Evolutionary conservation across 106 monocot genomes (phyloP).

Genomic region (Alisma plantagoaquatica): DNA sequence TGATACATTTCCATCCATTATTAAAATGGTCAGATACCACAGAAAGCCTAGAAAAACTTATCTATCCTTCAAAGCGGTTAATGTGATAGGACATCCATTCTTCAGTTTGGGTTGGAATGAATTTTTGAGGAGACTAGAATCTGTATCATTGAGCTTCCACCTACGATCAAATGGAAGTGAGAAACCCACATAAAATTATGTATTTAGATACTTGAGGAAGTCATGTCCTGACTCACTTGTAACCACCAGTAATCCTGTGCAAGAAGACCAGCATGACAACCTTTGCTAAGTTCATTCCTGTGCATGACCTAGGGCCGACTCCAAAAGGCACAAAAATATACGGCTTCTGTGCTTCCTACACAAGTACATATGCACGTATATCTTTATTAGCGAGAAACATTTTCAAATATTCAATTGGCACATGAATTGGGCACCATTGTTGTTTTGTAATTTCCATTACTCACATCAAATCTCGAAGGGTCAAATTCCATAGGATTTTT

Average conservation of each 20-base stretch:
- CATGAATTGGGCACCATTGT: no score
- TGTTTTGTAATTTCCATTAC: no score
- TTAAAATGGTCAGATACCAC: no score
- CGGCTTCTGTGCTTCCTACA: slow-evolving; percentile 35
- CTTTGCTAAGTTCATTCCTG: slow-evolving; percentile 84
- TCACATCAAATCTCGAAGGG: slow-evolving; percentile 64
- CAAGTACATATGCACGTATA: not conserved
- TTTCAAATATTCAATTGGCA: no score
- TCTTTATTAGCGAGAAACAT: no score
- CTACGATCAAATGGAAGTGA: not conserved
- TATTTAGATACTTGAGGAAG: not conserved
- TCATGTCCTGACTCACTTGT: slow-evolving; percentile 20
- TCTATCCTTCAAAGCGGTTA: not conserved
- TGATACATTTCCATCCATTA: no score
- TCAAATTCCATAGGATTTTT: slow-evolving; percentile 42
- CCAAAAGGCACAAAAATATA: slow-evolving; percentile 66
- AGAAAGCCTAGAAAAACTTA: no score
- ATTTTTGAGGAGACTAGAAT: not conserved
- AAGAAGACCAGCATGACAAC: slow-evolving; percentile 78
- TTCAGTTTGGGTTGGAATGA: not conserved
- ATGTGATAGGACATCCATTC: slow-evolving; percentile 8
- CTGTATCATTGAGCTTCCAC: slow-evolving; percentile 4
- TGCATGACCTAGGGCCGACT: slow-evolving; percentile 54
- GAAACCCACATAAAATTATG: not conserved
- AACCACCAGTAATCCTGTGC: slow-evolving; percentile 50